Evolutionary conservation across 1,284 basidiomycete species (phyloP), one percentile per base, ranked within the genome.

Genomic region (Chondrostereum purpureum): DNA sequence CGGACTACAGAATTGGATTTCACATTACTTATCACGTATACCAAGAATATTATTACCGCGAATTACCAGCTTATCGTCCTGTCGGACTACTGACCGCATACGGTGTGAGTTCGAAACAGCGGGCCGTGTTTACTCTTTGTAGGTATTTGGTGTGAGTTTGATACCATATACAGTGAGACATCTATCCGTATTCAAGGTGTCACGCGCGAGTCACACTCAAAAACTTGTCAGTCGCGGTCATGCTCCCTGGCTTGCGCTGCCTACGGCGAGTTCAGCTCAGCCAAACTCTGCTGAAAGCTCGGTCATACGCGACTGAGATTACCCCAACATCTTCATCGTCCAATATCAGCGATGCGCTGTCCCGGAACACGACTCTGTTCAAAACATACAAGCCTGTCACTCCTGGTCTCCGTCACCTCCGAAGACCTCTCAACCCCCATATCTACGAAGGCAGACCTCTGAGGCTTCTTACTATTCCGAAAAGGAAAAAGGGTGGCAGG

Each of bases 331-430:
- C 27, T n/a, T n/a, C n/a, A n/a, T n/a, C n/a, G n/a, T 8, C 8
- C n/a, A 31, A n/a, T 31, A 31, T 31, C 8, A n/a, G n/a, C 8
- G n/a, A 31, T 31, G 27, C 27, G n/a, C n/a, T 31, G 8, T 31
- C 27, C 27, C 27, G 22, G 13, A 41, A 70, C 76, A 18, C 72
- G 38, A 68, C 69, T 35, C 68, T 83, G 45, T 92, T 86, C 75
- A 93, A 93, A 70, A 92, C 85, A 6, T 94, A 88, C 70, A 92
- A 94, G 61, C 91, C 92, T 53, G 73, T 92, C 50, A 83, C 90
- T 0, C 90, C 90, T 3, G 80, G 86, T 55, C 77, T 95, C 40
- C 90, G 94, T 37, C 93, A 97, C 66, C 77, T 96, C 44, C 78
- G 83, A 37, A 78, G 85, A 31, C 89, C 91, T 4, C 69, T 92